Conservation (phyloP, 1,284 basidiomycete genomes). For the Ustilago crameri region DNA sequence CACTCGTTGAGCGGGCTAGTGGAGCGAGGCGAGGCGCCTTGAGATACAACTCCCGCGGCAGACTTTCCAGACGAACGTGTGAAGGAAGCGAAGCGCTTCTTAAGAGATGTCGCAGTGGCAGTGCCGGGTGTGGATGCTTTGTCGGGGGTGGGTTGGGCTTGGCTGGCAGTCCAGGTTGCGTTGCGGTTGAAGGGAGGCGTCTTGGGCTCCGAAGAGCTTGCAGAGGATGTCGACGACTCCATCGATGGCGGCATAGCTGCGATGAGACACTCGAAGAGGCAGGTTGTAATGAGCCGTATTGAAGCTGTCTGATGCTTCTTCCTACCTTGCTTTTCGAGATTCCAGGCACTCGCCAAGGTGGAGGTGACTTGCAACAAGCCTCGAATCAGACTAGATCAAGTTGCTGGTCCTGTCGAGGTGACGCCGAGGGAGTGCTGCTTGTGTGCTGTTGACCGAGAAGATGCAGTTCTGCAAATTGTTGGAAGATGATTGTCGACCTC, state of each 20-base stretch:
- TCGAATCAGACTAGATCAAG: no score
- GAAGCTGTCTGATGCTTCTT: neutral
- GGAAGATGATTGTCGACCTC: no score
- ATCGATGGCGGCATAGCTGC: slow-evolving; percentile 29
- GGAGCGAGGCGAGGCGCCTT: slow-evolving; percentile 11
- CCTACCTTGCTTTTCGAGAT: no score
- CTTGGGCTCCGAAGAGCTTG: slow-evolving; percentile 23
- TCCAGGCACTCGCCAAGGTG: neutral
- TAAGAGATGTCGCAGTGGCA: slow-evolving; percentile 14
- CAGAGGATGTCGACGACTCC: slow-evolving; percentile 19
- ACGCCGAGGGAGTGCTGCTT: no score
- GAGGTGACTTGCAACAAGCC: neutral
- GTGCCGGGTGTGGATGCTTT: slow-evolving; percentile 9
- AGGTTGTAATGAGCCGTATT: no score
- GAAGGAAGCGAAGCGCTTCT: slow-evolving; percentile 32
- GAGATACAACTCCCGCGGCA: slow-evolving; percentile 9
- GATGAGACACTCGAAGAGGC: no score
- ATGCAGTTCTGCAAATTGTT: no score
- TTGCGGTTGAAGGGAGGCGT: slow-evolving; percentile 39
- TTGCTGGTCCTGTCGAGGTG: no score
- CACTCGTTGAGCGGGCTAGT: slow-evolving; percentile 12
- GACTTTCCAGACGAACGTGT: slow-evolving; percentile 35
- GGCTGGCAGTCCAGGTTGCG: slow-evolving; percentile 27
- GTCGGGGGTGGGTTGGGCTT: slow-evolving; percentile 11
- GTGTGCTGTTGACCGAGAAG: no score